Percentiles rank a stretch among this genome's conserved stretches.
Evolutionary conservation across 306 rosid species (phyloP).

Genomic region (Malus sieversii): DNA sequence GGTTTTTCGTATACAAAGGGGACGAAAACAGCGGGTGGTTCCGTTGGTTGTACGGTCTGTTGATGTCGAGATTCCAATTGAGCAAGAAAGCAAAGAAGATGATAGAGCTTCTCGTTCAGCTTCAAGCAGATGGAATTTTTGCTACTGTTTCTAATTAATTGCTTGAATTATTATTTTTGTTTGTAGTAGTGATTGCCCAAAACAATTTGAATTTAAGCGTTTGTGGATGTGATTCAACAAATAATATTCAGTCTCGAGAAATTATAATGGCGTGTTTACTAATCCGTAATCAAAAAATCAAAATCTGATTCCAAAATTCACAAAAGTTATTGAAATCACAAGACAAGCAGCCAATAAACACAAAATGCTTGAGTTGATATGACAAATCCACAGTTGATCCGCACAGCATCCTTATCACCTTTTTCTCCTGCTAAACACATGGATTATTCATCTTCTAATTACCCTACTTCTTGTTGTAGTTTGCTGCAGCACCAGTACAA

Average conservation of each 20-base stretch:
- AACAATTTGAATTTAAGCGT: not conserved
- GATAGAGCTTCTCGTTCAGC: not conserved
- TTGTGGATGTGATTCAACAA: no score
- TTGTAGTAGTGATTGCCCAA: not conserved
- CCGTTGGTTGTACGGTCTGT: not conserved
- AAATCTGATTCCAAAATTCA: not conserved
- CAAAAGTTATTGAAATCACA: not conserved
- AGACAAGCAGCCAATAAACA: not conserved
- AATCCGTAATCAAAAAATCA: not conserved
- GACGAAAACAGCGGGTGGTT: not conserved
- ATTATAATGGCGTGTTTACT: not conserved
- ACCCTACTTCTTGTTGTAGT: not conserved
- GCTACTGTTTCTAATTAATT: not conserved
- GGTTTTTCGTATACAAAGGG: not conserved
- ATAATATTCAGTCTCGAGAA: no score
- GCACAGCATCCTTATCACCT: not conserved
- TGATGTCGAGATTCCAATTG: constrained; percentile 4
- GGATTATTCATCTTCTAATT: constrained; percentile 6
- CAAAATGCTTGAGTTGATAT: not conserved
- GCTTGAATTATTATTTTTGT: not conserved
- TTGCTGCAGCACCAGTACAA: not conserved
- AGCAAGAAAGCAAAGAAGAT: constrained; percentile 8
- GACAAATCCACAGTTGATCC: constrained; percentile 37
- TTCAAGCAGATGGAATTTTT: not conserved
- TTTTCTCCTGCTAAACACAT: constrained; percentile 2